phyloP scores from a whole-genome alignment of 2,329 filamentous ascomycete genomes.

The Ceratocystis lukuohia region DNA sequence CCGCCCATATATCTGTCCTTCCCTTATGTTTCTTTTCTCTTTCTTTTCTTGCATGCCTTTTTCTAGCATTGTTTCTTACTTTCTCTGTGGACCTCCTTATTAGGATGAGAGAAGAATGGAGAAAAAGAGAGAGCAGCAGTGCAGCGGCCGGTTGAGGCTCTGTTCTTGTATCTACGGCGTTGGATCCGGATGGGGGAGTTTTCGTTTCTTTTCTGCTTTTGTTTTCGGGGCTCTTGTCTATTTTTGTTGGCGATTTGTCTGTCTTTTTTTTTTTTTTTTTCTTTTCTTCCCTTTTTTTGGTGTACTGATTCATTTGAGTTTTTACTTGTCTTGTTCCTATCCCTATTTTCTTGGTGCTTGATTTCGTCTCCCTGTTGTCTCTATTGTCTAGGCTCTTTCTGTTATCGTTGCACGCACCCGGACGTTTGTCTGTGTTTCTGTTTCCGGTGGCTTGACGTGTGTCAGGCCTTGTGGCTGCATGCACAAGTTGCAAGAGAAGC shows the following conservation, averaged over 20 bases:
- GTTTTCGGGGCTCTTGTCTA: not conserved
- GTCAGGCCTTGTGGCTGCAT: not conserved
- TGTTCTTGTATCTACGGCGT: not conserved
- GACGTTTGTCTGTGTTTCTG: not conserved
- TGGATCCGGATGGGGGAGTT: not conserved
- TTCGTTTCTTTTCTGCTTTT: not conserved
- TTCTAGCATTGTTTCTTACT: slow-evolving; percentile 2
- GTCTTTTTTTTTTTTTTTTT: not conserved
- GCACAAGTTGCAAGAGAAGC: not conserved
- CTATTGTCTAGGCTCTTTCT: not conserved
- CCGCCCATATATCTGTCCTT: not conserved
- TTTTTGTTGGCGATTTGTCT: slow-evolving; percentile 1
- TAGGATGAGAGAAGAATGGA: not conserved
- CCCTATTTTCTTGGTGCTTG: not conserved
- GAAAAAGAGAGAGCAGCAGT: not conserved
- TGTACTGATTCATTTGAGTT: not conserved
- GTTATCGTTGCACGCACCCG: not conserved
- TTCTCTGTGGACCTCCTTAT: not conserved
- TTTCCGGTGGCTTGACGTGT: not conserved
- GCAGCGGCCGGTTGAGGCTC: not conserved
- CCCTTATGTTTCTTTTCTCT: not conserved
- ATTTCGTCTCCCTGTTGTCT: no score
- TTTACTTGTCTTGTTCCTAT: not conserved
- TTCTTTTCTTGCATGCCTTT: not conserved
- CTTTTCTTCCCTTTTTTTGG: not conserved